Evolutionary conservation across 1,284 basidiomycete species (phyloP), one percentile per base, ranked within the genome.

Genomic region (Apiotrichum veenhuisii): DNA sequence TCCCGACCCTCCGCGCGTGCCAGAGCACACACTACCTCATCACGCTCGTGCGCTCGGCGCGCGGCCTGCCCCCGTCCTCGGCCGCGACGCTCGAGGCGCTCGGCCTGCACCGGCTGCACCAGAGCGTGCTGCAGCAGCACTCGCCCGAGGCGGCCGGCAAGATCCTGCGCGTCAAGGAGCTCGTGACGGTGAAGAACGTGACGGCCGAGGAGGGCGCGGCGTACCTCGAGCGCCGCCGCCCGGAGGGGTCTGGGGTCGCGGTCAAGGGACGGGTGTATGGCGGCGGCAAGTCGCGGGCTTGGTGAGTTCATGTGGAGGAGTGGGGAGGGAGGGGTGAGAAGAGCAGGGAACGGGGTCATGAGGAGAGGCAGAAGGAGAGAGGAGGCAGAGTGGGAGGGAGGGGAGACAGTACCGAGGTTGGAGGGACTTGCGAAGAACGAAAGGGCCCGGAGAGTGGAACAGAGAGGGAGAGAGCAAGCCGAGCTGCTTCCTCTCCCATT

Each of bases 111-210:
- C 70, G 75, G 63, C 70, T 80, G 61, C 71, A 80, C 58, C 74
- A 79, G 63, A 75, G 73, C 22, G 78, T 81, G 15, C 73, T 80
- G 54, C 77, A 78, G 30, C 73, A 73, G 8, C 77, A 78, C 47
- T 40, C 65, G 64, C 1, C 64, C 67, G 14, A 70, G 2, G 67
- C 70, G 26, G 80, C 80, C 2, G 81, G 81, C 26, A 71, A 76
- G 55, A 79, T 82, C 36, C 66, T 82, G 20, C 69, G 65, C 23
- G 77, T 82, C 48, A 82, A 82, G 71, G 81, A 82, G 70, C 65
- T 82, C 46, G 78, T 82, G 11, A 69, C 75, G 34, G 81, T 82
- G 27, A 71, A 74, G 57, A 81, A 80, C 60, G 80, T 82, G 5
- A 66, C 63, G 9, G 62, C 71, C 58, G 63, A 64, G 53, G 64